Base-by-base conservation (phyloP, 2,329 filamentous ascomycete genomes). In the Colletotrichum sp. region DNA sequence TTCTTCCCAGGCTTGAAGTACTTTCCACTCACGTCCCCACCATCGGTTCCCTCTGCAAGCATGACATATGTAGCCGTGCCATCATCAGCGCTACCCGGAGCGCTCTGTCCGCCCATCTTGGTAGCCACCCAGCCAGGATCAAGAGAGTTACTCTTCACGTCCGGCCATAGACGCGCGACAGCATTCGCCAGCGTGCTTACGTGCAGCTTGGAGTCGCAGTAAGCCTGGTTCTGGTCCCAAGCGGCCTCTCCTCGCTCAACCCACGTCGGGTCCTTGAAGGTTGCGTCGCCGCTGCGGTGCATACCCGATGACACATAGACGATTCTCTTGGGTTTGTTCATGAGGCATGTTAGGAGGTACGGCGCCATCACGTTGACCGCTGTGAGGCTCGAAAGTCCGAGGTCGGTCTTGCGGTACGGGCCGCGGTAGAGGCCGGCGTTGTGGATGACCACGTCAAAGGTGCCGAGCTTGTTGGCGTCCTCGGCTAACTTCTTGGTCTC, bases 291-390 rank as follows among this genome's bases (percentile, higher is more conserved):
- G 21, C 84, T 82, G 26, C 81, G 81, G 77, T 92, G 90, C 81
- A 90, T 83, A 24, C 85, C 82, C 1, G 87, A 90, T 24, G 86
- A 89, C 64, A 92, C 81, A 75, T 87, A 92, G 0, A 92, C 81
- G 13, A 92, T 80, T 9, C 89, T 82, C 73, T 86, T 79, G 2
- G 88, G 89, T 21, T 83, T 84, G 4, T 84, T 79, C 81, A 92
- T 87, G 12, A 90, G 79, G 30, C 85, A 87, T 0, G 89, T 88
- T 4, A 92, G 82, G 7, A 92, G 84, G 77, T 91, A 92, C 1
- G 90, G 90, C 18, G 90, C 90, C 1, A 92, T 78, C 0, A 86
- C 89, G 78, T 92, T 92, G 61, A 91, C 89, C 1, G 89, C 86
- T 63, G 91, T 89, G 2, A 90, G 83, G 3, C 85, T 83, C 0